phyloP scores from a whole-genome alignment of 768 basidiomycete species.

The Tulasnella sp. region DNA sequence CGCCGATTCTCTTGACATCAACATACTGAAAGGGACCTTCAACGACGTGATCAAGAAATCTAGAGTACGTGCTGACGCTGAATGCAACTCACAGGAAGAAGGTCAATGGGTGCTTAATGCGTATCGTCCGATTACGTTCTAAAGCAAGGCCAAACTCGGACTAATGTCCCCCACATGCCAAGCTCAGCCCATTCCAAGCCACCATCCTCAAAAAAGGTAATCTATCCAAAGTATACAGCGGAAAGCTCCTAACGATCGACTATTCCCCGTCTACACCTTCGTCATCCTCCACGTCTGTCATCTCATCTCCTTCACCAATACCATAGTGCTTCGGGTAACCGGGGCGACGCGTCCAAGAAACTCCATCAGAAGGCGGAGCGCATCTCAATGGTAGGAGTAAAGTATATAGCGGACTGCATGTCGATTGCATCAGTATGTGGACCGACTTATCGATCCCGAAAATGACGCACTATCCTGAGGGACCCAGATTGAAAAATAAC shows the following conservation, averaged over 20 bases:
- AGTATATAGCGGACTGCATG: slow-evolving; percentile 63
- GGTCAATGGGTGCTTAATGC: not conserved
- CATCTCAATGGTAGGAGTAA: slow-evolving; percentile 79
- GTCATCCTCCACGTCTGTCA: slow-evolving; percentile 70
- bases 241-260: not conserved
- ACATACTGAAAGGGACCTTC: not conserved
- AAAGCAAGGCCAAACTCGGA: not conserved
- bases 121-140: not conserved
- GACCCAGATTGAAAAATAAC: slow-evolving; percentile 84
- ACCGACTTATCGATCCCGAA: not conserved
- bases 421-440: not conserved
- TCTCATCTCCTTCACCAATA: slow-evolving; percentile 70
- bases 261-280: not conserved
- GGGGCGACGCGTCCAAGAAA: slow-evolving; percentile 66
- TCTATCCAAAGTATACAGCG: not conserved
- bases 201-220: not conserved
- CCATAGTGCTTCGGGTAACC: slow-evolving; percentile 63
- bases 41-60: not conserved
- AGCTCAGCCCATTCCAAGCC: not conserved
- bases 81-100: not conserved
- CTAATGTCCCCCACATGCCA: not conserved
- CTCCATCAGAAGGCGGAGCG: slow-evolving; percentile 80
- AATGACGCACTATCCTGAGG: slow-evolving; percentile 66
- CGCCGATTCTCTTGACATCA: not conserved
- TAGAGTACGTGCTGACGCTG: not conserved